Conservation (phyloP, 352 stramenopile genomes). For the Globisporangium cederbergense region DNA sequence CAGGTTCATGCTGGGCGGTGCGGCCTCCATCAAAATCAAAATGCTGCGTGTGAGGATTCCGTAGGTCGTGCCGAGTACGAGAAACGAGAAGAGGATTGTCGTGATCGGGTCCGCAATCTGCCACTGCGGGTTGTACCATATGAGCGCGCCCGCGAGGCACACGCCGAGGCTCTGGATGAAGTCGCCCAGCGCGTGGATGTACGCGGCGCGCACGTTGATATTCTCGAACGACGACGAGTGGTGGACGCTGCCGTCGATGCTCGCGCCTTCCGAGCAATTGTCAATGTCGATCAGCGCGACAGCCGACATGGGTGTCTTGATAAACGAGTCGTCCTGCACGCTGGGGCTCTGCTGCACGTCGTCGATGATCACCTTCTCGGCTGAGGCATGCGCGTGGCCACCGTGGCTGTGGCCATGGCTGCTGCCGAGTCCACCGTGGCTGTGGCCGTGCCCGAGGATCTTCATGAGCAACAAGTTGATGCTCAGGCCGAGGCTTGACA, state of each 20-base stretch:
- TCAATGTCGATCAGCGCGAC: slow-evolving; percentile 65
- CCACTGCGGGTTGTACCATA: slow-evolving; percentile 96
- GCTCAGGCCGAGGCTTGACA: slow-evolving; percentile 91
- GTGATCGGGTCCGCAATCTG: slow-evolving; percentile 95
- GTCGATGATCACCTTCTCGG: slow-evolving; percentile 22
- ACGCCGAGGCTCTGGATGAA: slow-evolving; percentile 97
- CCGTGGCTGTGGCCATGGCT: slow-evolving; percentile 49
- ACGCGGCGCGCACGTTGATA: slow-evolving; percentile 96
- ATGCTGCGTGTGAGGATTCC: slow-evolving; percentile 90
- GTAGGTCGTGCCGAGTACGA: slow-evolving; percentile 94
- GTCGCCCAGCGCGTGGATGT: slow-evolving; percentile 97
- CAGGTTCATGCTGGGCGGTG: slow-evolving; percentile 65
- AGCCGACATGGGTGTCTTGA: slow-evolving; percentile 74
- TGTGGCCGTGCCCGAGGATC: slow-evolving; percentile 82
- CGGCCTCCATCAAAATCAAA: slow-evolving; percentile 94
- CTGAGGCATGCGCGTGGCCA: slow-evolving; percentile 25
- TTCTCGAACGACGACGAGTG: slow-evolving; percentile 73
- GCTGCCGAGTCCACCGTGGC: slow-evolving; percentile 44
- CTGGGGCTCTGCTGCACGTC: slow-evolving; percentile 41
- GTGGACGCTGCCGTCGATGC: slow-evolving; percentile 12
- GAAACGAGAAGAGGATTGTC: slow-evolving; percentile 94
- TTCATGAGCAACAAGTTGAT: slow-evolving; percentile 95
- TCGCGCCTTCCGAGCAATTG: slow-evolving; percentile 15
- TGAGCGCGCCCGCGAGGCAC: slow-evolving; percentile 92
- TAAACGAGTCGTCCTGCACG: slow-evolving; percentile 41